phyloP scores from a whole-genome alignment of 2,329 filamentous ascomycete genomes.

The Emmonsiellopsis sp. region DNA sequence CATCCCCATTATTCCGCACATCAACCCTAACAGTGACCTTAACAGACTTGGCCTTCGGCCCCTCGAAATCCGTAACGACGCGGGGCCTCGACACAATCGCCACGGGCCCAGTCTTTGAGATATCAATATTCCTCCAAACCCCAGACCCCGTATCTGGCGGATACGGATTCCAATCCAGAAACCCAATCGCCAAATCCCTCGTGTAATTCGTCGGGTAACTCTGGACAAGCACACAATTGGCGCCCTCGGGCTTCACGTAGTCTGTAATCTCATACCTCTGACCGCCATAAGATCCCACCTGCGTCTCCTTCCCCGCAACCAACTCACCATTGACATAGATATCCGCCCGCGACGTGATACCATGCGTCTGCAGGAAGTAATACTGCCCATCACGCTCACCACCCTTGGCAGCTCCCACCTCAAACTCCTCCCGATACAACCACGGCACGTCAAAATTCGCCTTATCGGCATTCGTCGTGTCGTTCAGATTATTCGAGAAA shows the following conservation, averaged over 20 bases:
- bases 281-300: constrained; percentile 50
- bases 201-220: constrained; percentile 51
- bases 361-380: constrained; percentile 48
- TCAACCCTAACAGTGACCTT: constrained; percentile 31
- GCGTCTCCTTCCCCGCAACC: constrained; percentile 39
- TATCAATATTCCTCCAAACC: constrained; percentile 50
- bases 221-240: constrained; percentile 45
- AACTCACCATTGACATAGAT: constrained; percentile 49
- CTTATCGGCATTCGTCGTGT: constrained; percentile 27
- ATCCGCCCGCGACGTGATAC: constrained; percentile 52
- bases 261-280: constrained; percentile 46
- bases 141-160: constrained; percentile 55
- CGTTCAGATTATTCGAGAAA: constrained; percentile 43
- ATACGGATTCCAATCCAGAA: constrained; percentile 54
- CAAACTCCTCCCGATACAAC: constrained; percentile 50
- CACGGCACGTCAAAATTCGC: constrained; percentile 46
- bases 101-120: constrained; percentile 47
- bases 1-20: constrained; percentile 25
- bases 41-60: constrained; percentile 28
- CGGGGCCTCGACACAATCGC: constrained; percentile 36
- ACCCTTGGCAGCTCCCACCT: constrained; percentile 33
- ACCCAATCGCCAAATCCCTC: constrained; percentile 50
- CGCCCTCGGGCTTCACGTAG: constrained; percentile 21
- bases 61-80: constrained; percentile 35
- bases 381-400: constrained; percentile 27